Evolutionary conservation across 768 basidiomycete genomes (phyloP).

Genomic region (Collybia sordida): DNA sequence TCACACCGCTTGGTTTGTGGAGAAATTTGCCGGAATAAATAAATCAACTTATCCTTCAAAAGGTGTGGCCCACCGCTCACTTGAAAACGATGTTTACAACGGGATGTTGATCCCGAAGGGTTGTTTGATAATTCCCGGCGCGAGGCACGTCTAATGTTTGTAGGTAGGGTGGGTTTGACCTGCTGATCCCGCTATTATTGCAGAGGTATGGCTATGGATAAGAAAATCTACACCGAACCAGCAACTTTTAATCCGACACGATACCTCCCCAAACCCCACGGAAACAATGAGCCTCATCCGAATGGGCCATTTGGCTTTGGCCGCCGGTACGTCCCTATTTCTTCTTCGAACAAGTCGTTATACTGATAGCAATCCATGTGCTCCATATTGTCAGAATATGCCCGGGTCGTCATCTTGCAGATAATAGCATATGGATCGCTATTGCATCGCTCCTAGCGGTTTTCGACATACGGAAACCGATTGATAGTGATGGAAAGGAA

Average conservation of each 20-base stretch:
- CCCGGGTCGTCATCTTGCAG: constrained; percentile 41
- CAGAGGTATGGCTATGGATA: constrained; percentile 29
- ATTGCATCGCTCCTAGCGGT: constrained; percentile 15
- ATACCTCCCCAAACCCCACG: constrained; percentile 24
- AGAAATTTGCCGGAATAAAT: not conserved
- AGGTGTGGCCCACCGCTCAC: constrained; percentile 16
- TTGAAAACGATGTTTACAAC: not conserved
- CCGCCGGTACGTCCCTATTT: not conserved
- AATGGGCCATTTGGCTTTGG: constrained; percentile 19
- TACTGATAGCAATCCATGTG: not conserved
- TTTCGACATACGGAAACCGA: constrained; percentile 33
- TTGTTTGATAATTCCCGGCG: not conserved
- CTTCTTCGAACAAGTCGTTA: not conserved
- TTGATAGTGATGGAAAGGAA: constrained; percentile 28
- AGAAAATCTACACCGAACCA: constrained; percentile 39
- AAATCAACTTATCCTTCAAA: not conserved
- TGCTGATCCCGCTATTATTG: not conserved
- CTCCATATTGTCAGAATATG: constrained; percentile 23
- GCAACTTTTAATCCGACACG: constrained; percentile 40
- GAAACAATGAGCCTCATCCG: constrained; percentile 9
- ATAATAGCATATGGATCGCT: constrained; percentile 31
- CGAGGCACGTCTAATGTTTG: too few species aligned
- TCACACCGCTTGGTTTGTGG: constrained; percentile 9
- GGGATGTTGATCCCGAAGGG: constrained; percentile 19
- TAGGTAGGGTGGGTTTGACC: too few species aligned